A percentile compares a stretch with the other conserved stretches of the same genome.
phyloP scores from a whole-genome alignment of 768 basidiomycete species.

The Phanerochaete carnosa region DNA sequence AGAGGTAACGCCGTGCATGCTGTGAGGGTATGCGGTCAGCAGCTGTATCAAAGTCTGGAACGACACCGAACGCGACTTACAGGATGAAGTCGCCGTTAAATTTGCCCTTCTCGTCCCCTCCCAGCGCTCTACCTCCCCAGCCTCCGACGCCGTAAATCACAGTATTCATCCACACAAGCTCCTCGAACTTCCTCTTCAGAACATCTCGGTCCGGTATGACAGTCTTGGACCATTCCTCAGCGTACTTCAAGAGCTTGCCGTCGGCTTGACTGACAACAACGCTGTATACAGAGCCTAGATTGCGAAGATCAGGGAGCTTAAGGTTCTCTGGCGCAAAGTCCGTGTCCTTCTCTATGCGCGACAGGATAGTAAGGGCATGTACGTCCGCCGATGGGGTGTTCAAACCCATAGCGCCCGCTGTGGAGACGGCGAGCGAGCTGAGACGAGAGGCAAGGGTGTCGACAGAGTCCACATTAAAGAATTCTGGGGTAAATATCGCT shows the following conservation, averaged over 20 bases:
- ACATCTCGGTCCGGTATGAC: slow-evolving; percentile 20
- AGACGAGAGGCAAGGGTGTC: neutral
- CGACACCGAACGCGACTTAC: no score
- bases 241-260: slow-evolving; percentile 11
- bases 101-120: slow-evolving; percentile 18
- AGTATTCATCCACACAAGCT: slow-evolving; percentile 54
- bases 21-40: slow-evolving; percentile 22
- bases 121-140: slow-evolving; percentile 38
- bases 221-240: slow-evolving; percentile 21
- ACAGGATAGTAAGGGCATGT: no score
- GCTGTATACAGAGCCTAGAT: neutral
- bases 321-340: slow-evolving; percentile 12
- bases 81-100: slow-evolving; percentile 60
- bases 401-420: no score
- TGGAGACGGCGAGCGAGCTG: neutral
- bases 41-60: neutral
- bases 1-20: slow-evolving; percentile 67
- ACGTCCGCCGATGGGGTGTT: no score
- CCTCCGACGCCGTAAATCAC: slow-evolving; percentile 59
- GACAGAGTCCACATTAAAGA: slow-evolving; percentile 16
- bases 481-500: slow-evolving; percentile 27
- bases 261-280: slow-evolving; percentile 15
- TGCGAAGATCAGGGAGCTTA: neutral
- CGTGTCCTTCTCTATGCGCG: no score
- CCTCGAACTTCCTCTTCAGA: slow-evolving; percentile 56